phyloP scores from a whole-genome alignment of 805 yeast species.

The Wickerhamomyces canadensis region DNA sequence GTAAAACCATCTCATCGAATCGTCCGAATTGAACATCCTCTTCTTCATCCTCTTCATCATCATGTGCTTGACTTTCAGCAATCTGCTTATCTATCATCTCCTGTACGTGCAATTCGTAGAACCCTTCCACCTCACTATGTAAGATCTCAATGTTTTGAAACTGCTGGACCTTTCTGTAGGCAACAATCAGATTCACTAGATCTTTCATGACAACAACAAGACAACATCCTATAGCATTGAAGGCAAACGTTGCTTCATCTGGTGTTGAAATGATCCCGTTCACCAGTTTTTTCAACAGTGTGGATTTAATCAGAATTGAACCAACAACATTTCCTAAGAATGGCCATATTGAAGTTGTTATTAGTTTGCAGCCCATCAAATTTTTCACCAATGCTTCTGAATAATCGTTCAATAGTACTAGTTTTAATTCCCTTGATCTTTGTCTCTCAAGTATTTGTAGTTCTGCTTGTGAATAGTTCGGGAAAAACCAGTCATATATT shows the following conservation, averaged over 20 bases:
- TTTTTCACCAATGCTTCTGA: conserved; percentile 18
- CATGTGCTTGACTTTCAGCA: too few species aligned
- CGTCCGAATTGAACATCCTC: too few species aligned
- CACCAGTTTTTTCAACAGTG: conserved; percentile 14
- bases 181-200: conserved; percentile 22
- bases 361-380: conserved; percentile 10
- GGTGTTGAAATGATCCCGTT: conserved; percentile 24
- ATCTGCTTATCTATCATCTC: too few species aligned
- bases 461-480: conserved; percentile 6
- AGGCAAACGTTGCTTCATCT: conserved; percentile 25
- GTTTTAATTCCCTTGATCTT: conserved; percentile 21
- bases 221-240: conserved; percentile 27
- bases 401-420: conserved; percentile 25
- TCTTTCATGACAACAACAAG: conserved; percentile 25
- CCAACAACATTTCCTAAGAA: conserved; percentile 22
- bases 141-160: conserved; percentile 13
- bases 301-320: conserved; percentile 15
- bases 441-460: not conserved
- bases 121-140: not conserved
- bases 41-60: too few species aligned
- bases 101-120: not conserved
- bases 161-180: conserved; percentile 23
- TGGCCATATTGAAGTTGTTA: conserved; percentile 30
- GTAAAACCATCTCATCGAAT: too few species aligned
- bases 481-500: not conserved